A percentile compares a stretch with the other conserved stretches of the same genome.
phyloP scores from a whole-genome alignment of 2,329 filamentous ascomycete species.

The Fusarium ramigenum region DNA sequence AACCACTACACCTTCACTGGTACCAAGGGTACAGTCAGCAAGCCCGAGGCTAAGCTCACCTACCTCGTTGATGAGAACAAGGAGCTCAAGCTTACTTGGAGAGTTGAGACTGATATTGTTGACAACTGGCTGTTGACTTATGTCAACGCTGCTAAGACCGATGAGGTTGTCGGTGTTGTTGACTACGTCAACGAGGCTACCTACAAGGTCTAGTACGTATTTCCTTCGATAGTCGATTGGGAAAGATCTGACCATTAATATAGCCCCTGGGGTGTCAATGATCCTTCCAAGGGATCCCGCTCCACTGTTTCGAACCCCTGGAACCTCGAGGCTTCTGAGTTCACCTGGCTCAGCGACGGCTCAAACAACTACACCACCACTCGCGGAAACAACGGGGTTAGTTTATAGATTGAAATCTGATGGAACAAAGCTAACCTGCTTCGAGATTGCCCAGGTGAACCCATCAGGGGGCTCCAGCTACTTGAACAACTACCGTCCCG shows the following conservation, averaged over 20 bases:
- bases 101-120: conserved; percentile 65
- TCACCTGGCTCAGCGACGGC: conserved; percentile 64
- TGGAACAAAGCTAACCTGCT: fast-evolving
- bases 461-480: conserved; percentile 53
- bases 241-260: fast-evolving
- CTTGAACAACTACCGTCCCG: conserved; percentile 57
- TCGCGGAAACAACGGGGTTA: conserved; percentile 63
- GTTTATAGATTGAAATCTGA: not conserved
- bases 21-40: conserved; percentile 58
- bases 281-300: conserved; percentile 61
- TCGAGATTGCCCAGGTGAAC: conserved; percentile 56
- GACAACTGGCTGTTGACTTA: conserved; percentile 69
- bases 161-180: conserved; percentile 61
- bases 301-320: conserved; percentile 58
- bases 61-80: conserved; percentile 62
- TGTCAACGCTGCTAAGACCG: conserved; percentile 59
- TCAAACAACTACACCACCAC: conserved; percentile 59
- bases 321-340: conserved; percentile 56
- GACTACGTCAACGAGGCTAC: conserved; percentile 66
- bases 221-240: fast-evolving
- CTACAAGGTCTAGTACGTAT: conserved; percentile 59
- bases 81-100: conserved; percentile 61
- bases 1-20: conserved; percentile 55
- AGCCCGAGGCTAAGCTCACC: conserved; percentile 64
- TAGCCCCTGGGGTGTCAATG: conserved; percentile 62